Evolutionary conservation across 2,329 filamentous ascomycete species (phyloP).

Genomic region (Aspergillus terreus): DNA sequence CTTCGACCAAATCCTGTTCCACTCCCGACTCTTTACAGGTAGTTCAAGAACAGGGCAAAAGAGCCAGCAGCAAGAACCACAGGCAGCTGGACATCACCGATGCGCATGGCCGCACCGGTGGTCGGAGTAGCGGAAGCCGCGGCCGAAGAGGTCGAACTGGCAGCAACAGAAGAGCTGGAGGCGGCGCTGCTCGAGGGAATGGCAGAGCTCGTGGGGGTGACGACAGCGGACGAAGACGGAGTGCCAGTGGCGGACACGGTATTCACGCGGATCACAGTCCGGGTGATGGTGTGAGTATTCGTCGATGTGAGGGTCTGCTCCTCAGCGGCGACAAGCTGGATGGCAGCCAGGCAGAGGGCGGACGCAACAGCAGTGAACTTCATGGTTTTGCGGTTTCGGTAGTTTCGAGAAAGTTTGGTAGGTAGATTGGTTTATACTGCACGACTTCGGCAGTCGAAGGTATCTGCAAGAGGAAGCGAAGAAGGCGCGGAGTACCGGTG

Average conservation of each 20-base stretch:
- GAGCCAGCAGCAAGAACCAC: constrained; percentile 35
- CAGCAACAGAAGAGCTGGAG: constrained; percentile 5
- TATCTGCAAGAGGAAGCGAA: not conserved
- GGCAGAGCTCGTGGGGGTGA: constrained; percentile 22
- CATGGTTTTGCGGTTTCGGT: constrained; percentile 28
- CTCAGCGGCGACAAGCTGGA: constrained; percentile 25
- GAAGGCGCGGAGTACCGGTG: not conserved
- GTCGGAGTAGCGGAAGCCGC: constrained; percentile 12
- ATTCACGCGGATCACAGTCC: constrained; percentile 44
- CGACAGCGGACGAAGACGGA: constrained; percentile 23
- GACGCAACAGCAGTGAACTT: constrained; percentile 32
- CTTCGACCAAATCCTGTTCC: not conserved
- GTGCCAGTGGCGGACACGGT: constrained; percentile 31
- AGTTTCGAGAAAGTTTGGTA: not conserved
- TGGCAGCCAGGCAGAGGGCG: constrained; percentile 32
- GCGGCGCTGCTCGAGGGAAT: constrained; percentile 8
- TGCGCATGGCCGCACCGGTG: constrained; percentile 17
- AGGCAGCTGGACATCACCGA: constrained; percentile 10
- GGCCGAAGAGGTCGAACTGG: constrained; percentile 12
- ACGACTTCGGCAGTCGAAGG: not conserved
- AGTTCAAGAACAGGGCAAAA: constrained; percentile 35
- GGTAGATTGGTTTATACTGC: not conserved
- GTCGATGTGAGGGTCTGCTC: constrained; percentile 23
- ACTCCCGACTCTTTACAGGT: constrained; percentile 21
- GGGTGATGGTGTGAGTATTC: constrained; percentile 36